Percentiles rank a stretch among this genome's conserved stretches.
These are phyloP conservation scores for Talaromyces proteolyticus DNA, from an alignment of 495 filamentous ascomycete species.

Conservation along the genomic window DNA sequence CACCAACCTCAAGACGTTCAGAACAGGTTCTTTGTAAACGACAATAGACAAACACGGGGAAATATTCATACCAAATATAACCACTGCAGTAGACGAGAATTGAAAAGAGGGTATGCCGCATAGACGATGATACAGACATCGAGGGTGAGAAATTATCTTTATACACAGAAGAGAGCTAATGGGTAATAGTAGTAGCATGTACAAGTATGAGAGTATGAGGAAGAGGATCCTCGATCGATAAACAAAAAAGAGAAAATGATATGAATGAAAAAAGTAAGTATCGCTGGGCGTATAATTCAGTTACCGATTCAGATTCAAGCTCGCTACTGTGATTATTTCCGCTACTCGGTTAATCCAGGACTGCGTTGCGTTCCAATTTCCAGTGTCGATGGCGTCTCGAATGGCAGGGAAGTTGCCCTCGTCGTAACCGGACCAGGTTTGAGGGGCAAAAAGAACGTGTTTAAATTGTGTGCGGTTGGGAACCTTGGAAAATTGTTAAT, in stretches of 20 bases:
- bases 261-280: neutral
- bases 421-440: conserved; percentile 71
- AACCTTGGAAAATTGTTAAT: conserved; percentile 45
- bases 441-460: conserved; percentile 83
- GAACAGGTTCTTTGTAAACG: too few species aligned
- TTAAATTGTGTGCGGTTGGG: conserved; percentile 91
- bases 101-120: too few species aligned
- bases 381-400: conserved; percentile 68
- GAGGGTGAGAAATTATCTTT: neutral
- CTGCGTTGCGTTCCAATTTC: conserved; percentile 66
- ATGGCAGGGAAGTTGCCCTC: conserved; percentile 78
- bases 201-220: neutral
- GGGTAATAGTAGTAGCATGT: neutral
- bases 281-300: conserved; percentile 12
- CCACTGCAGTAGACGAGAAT: too few species aligned
- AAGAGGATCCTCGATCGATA: neutral
- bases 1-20: too few species aligned
- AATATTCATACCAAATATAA: too few species aligned
- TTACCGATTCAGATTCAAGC: conserved; percentile 14
- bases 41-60: too few species aligned
- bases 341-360: conserved; percentile 68
- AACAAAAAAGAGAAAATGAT: neutral
- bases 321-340: conserved; percentile 58
- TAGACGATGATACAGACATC: too few species aligned
- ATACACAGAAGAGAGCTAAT: neutral